Conservation (phyloP, 129 eudicot species). For the Pulicaria dysenterica region DNA sequence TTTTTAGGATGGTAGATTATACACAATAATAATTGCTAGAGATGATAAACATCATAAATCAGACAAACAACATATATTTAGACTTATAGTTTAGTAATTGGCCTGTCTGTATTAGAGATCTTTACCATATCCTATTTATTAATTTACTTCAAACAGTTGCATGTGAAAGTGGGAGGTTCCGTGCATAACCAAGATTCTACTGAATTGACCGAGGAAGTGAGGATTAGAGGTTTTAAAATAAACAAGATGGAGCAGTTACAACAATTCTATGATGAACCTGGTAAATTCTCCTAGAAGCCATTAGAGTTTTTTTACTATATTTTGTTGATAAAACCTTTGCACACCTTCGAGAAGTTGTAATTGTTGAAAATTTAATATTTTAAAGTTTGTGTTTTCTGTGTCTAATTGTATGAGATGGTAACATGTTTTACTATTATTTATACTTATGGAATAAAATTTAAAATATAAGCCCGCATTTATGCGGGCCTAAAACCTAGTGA, state of each 20-base stretch:
- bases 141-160: conserved; percentile 11
- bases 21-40: background rate
- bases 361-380: too few relatives aligned
- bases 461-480: too few relatives aligned
- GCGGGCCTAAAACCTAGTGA: too few relatives aligned
- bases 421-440: too few relatives aligned
- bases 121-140: background rate
- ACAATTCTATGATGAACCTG: conserved; percentile 54
- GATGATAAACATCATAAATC: background rate
- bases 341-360: too few relatives aligned
- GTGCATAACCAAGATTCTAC: conserved; percentile 60
- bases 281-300: conserved; percentile 58
- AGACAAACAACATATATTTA: background rate
- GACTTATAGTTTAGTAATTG: background rate
- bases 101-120: background rate
- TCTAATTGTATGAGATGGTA: too few relatives aligned
- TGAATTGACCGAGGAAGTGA: conserved; percentile 68
- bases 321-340: too few relatives aligned
- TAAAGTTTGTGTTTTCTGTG: too few relatives aligned
- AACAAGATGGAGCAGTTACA: conserved; percentile 83
- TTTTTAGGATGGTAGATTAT: background rate
- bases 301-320: too few relatives aligned
- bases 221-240: conserved; percentile 84
- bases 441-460: too few relatives aligned
- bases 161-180: conserved; percentile 79